Evolutionary conservation across 768 basidiomycete species (phyloP).

Genomic region (Phylloporus rhodoxanthus): DNA sequence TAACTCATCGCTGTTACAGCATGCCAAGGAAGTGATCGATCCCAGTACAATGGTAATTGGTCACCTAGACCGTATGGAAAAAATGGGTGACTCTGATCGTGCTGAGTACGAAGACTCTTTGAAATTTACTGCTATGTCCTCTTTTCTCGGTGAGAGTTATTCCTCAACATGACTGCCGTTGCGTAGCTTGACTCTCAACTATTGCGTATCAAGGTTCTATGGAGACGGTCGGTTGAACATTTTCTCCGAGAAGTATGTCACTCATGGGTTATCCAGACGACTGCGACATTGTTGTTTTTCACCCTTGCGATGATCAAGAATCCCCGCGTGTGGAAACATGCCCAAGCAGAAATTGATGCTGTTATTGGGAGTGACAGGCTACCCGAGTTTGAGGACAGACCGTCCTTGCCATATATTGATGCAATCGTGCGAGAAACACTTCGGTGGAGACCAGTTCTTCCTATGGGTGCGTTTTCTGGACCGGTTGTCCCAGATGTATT

Average conservation of each 20-base stretch:
- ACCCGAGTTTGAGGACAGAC: too few species aligned
- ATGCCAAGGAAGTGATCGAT: background rate
- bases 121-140: background rate
- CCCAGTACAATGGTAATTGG: background rate
- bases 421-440: background rate
- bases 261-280: background rate
- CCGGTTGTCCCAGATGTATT: background rate
- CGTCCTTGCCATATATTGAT: too few species aligned
- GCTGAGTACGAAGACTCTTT: background rate
- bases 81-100: background rate
- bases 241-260: background rate
- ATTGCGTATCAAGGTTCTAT: background rate
- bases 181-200: background rate
- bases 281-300: background rate
- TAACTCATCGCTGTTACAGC: background rate
- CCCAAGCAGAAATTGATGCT: conserved; percentile 8
- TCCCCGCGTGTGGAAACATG: conserved; percentile 9
- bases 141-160: background rate
- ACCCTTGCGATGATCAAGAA: conserved; percentile 9
- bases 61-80: background rate
- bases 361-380: conserved; percentile 1
- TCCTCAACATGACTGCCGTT: too few species aligned
- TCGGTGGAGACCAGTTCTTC: conserved; percentile 3
- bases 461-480: background rate
- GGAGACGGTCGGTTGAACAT: background rate